Percentiles rank a stretch among this genome's conserved stretches.
These are phyloP conservation scores for Ascochyta koolunga DNA, from an alignment of 2,329 filamentous ascomycete species.

Conservation along the genomic window DNA sequence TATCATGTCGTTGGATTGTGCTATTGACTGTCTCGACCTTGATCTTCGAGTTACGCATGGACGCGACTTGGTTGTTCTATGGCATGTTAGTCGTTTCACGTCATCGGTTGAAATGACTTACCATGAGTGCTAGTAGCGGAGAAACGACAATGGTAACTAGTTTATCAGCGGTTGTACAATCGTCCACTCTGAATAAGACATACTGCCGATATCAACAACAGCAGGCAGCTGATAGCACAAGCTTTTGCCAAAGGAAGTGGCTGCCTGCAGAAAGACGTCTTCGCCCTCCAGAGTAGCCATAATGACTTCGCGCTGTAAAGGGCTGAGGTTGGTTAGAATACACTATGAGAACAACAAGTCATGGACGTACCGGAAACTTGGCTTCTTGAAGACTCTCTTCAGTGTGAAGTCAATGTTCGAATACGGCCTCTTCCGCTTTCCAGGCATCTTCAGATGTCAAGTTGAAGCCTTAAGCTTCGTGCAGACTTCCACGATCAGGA, in stretches of 20 bases:
- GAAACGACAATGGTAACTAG: conserved; percentile 88
- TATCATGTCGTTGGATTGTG: conserved; percentile 71
- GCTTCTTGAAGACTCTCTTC: conserved; percentile 74
- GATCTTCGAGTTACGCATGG: conserved; percentile 75
- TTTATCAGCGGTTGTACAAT: conserved; percentile 17
- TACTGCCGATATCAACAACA: conserved; percentile 84
- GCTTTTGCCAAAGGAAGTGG: conserved; percentile 90
- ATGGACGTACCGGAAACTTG: conserved; percentile 68
- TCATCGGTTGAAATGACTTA: conserved; percentile 44
- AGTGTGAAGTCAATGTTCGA: conserved; percentile 76
- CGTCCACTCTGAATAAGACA: conserved; percentile 44
- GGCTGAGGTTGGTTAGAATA: conserved; percentile 57
- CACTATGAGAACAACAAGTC: too few relatives aligned
- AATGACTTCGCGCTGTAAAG: conserved; percentile 87
- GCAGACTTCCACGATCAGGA: background rate
- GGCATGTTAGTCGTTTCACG: background rate
- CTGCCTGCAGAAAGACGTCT: conserved; percentile 93
- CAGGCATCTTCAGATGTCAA: conserved; percentile 32
- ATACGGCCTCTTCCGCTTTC: conserved; percentile 36
- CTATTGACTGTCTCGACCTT: conserved; percentile 87
- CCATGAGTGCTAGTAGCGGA: conserved; percentile 88
- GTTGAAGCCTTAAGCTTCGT: background rate
- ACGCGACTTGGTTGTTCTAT: conserved; percentile 89
- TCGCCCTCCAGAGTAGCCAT: conserved; percentile 77
- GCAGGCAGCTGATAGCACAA: conserved; percentile 92